Evolutionary conservation across 148 eudicot genomes (phyloP).

Genomic region (Vaccinium darrowii): DNA sequence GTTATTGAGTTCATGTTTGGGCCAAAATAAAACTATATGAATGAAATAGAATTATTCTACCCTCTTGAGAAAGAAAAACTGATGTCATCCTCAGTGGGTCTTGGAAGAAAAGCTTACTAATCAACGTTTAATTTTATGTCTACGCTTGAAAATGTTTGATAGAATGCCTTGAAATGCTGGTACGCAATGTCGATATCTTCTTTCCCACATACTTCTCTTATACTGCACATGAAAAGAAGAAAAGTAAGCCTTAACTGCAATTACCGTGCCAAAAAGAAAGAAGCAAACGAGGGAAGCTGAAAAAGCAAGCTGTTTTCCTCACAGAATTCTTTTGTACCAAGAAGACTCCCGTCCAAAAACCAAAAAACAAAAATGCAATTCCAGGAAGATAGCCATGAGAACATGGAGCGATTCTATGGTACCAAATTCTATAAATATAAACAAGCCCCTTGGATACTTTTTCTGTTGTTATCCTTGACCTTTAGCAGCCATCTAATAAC

Average conservation of each 20-base stretch:
- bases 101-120: constrained; percentile 33
- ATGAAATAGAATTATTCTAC: background rate
- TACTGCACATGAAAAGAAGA: constrained; percentile 41
- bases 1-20: background rate
- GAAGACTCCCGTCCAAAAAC: background rate
- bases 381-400: background rate
- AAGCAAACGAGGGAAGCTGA: background rate
- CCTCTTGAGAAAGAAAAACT: background rate
- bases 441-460: background rate
- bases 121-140: constrained; percentile 67
- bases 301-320: background rate
- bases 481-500: background rate
- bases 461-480: background rate
- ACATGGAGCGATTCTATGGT: background rate
- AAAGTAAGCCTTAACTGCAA: background rate
- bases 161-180: constrained; percentile 93
- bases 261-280: background rate
- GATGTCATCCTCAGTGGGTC: constrained; percentile 1
- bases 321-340: background rate
- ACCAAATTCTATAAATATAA: background rate
- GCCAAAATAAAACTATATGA: background rate
- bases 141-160: constrained; percentile 68
- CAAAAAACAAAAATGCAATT: background rate
- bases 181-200: constrained; percentile 85
- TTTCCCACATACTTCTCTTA: constrained; percentile 87